Conservation (phyloP, 2,329 filamentous ascomycete genomes). For the Aureobasidium uvarum region DNA sequence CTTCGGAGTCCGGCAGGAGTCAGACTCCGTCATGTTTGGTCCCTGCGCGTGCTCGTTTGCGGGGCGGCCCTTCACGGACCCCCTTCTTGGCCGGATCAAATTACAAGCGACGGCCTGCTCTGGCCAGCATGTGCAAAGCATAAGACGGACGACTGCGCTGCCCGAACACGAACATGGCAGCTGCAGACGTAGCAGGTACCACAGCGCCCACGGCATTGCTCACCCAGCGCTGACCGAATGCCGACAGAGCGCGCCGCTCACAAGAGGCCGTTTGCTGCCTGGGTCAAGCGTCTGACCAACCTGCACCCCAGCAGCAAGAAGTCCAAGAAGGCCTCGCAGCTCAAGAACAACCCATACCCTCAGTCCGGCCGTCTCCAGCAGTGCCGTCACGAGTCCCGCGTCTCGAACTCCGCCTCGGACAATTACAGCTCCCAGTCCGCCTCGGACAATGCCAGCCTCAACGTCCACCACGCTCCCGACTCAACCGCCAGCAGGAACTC, state of each 20-base stretch:
- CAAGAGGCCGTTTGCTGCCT: conserved; percentile 82
- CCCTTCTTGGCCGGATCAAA: conserved; percentile 7
- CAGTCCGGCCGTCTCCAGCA: conserved; percentile 63
- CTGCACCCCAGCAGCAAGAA: conserved; percentile 56
- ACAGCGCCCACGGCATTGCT: not conserved
- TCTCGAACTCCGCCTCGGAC: conserved; percentile 10
- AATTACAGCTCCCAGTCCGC: conserved; percentile 6
- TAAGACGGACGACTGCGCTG: conserved; percentile 10
- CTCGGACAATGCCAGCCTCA: conserved; percentile 21
- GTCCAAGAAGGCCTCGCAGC: conserved; percentile 31
- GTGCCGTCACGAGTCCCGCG: conserved; percentile 50
- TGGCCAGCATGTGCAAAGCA: not conserved
- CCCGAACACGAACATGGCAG: not conserved
- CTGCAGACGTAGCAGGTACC: conserved; percentile 18
- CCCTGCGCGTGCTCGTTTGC: not conserved
- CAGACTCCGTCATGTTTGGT: not conserved
- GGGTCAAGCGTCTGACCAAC: conserved; percentile 90
- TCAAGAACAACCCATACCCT: conserved; percentile 81
- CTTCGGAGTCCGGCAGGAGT: conserved; percentile 12
- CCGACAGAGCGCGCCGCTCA: conserved; percentile 67
- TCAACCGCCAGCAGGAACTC: conserved; percentile 35
- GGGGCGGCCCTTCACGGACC: not conserved
- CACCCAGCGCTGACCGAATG: conserved; percentile 10
- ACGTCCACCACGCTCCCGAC: conserved; percentile 16
- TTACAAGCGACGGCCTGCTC: not conserved